Conservation (phyloP, 2,329 filamentous ascomycete species). For the Cladophialophora bantiana region DNA sequence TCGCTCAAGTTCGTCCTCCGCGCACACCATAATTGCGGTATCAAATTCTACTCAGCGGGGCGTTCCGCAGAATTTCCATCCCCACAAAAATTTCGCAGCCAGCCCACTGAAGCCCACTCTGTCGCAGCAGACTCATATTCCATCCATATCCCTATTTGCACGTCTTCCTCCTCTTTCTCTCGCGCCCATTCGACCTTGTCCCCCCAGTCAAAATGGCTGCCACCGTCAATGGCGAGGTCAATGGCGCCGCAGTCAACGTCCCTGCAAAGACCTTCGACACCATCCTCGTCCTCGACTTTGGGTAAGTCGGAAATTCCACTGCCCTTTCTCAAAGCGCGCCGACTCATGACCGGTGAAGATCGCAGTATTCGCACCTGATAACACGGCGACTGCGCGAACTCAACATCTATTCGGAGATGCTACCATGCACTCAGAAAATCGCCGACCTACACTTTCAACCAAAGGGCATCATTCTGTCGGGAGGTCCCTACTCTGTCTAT, state of each 20-base stretch:
- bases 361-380: conserved; percentile 77
- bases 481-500: conserved; percentile 80
- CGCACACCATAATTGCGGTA: neutral
- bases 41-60: conserved; percentile 16
- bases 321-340: conserved; percentile 4
- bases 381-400: conserved; percentile 76
- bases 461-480: conserved; percentile 80
- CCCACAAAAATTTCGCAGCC: conserved; percentile 22
- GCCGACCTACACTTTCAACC: conserved; percentile 79
- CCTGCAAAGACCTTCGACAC: conserved; percentile 46
- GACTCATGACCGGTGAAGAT: conserved; percentile 46
- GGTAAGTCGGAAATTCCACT: conserved; percentile 33
- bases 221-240: conserved; percentile 37
- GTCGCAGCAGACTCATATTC: conserved; percentile 32
- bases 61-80: conserved; percentile 8
- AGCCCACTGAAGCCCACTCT: neutral
- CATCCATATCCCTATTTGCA: conserved; percentile 58
- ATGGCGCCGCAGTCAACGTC: conserved; percentile 39
- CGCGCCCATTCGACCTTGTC: neutral
- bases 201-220: conserved; percentile 9
- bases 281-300: conserved; percentile 47
- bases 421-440: conserved; percentile 84
- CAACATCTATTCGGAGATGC: conserved; percentile 85
- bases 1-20: neutral
- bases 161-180: neutral